Base-by-base conservation (phyloP, 225 moss, liverwort and hornwort species). In the Polytrichum formosum region DNA sequence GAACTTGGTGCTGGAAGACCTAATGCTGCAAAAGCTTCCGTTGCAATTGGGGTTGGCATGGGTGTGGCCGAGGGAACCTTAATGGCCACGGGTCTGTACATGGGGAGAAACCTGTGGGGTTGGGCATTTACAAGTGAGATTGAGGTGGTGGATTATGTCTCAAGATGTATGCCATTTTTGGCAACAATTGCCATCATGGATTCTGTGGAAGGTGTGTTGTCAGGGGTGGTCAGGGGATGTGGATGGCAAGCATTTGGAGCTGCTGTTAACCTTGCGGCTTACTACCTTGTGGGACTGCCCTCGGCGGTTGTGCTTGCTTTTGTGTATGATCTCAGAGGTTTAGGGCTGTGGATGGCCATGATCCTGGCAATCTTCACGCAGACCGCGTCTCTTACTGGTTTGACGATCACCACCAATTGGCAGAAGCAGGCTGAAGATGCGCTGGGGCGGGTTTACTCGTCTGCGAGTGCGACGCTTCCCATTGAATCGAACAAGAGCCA, bases 1-100 rank as follows among this genome's bases (percentile, higher is more conserved):
- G 90, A 89, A 78, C 73, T 95, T 0, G 94, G 94, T 30, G 94
- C 92, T 1, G 94, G 92, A 18, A 81, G 80, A 1, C 79, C 86
- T 1, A 72, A 74, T 29, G 77, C 77, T 28, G 92, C 92, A 7
- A 87, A 82, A 76, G 81, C 75, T 1, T 85, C 92, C 17, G 83
- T 80, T 18, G 53, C 21, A 8, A 67, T 90, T 29, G 76, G 76
- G 10, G 56, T 90, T 5, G 61, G 63, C 13, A 53, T 83, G 27
- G 91, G 74, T 4, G 4, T 85, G 1, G 28, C 54, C 0, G 88
- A 82, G 46, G 94, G 94, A 1, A 10, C 82, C 1, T 16, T 85
- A 1, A 80, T 81, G 61, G 77, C 79, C 0, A 72, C 46, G 2
- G 1, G 70, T 0, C 67, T 76, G 5, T 82, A 83, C 61, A 53